These are phyloP conservation scores for Hymenotorrendiella dingleyae DNA, from an alignment of 2,329 filamentous ascomycete genomes.

Conservation along the genomic window DNA sequence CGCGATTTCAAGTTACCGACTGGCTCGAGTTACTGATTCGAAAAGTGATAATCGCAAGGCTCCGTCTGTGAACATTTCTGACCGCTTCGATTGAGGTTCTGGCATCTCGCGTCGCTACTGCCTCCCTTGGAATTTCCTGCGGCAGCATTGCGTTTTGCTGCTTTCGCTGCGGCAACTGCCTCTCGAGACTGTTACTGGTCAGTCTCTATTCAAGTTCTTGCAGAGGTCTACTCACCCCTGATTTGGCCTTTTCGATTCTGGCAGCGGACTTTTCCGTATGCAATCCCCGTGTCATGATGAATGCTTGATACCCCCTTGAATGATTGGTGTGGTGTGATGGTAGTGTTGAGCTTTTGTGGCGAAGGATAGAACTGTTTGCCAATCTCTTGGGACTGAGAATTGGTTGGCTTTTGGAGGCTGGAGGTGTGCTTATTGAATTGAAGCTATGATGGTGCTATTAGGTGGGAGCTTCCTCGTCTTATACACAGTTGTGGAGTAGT, in stretches of 20 bases:
- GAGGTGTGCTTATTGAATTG: too few relatives aligned
- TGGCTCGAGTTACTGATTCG: too few relatives aligned
- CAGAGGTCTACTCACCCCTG: constrained; percentile 13
- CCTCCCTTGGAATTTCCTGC: background rate
- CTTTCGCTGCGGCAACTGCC: constrained; percentile 13
- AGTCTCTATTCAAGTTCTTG: background rate
- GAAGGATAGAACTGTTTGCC: too few relatives aligned
- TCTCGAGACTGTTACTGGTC: constrained; percentile 12
- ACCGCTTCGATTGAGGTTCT: background rate
- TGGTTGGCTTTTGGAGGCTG: too few relatives aligned
- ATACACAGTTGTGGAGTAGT: too few relatives aligned
- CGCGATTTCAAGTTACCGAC: too few relatives aligned
- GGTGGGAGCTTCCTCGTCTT: too few relatives aligned
- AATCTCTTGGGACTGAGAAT: too few relatives aligned
- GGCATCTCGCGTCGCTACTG: background rate
- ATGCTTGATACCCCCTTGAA: too few relatives aligned
- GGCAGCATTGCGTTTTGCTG: constrained; percentile 12
- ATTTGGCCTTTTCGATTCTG: constrained; percentile 14
- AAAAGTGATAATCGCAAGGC: background rate
- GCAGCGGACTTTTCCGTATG: constrained; percentile 14
- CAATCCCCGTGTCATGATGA: constrained; percentile 14
- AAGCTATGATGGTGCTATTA: too few relatives aligned
- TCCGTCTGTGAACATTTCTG: background rate
- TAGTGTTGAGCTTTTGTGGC: too few relatives aligned
- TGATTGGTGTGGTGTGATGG: too few relatives aligned